These are phyloP conservation scores for Isoetes taiwanensis DNA, from an alignment of 75 land plant genomes.

Conservation along the genomic window DNA sequence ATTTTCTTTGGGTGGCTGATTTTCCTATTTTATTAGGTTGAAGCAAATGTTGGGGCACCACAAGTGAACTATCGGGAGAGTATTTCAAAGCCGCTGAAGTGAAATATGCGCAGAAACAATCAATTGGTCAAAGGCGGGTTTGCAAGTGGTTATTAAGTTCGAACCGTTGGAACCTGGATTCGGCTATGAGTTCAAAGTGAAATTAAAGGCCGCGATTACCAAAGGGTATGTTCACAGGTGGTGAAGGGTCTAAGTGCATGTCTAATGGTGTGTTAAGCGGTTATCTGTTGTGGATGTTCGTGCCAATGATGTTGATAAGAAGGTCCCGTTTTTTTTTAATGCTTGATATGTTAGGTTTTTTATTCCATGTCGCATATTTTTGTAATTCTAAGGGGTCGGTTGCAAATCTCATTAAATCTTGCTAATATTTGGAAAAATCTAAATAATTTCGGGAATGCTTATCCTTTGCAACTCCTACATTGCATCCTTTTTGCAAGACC, in stretches of 20 bases:
- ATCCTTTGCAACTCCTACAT: too few species aligned
- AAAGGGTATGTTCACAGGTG: conserved; percentile 93
- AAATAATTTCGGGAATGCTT: too few species aligned
- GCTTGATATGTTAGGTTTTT: too few species aligned
- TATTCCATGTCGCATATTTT: too few species aligned
- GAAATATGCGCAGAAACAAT: conserved; percentile 86
- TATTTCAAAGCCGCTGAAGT: conserved; percentile 62
- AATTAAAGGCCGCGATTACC: conserved; percentile 94
- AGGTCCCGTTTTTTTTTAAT: too few species aligned
- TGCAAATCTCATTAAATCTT: too few species aligned
- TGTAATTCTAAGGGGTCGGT: too few species aligned
- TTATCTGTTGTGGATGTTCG: conserved; percentile 82
- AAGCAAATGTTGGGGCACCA: conserved; percentile 96
- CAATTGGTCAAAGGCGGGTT: conserved; percentile 92
- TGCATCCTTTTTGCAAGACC: too few species aligned
- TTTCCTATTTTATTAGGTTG: conserved; percentile 40
- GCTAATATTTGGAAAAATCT: too few species aligned
- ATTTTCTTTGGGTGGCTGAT: too few species aligned
- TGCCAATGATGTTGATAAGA: too few species aligned
- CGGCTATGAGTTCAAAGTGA: conserved; percentile 97
- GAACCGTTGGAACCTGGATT: conserved; percentile 78
- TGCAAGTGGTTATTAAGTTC: conserved; percentile 70
- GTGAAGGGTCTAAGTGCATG: conserved; percentile 89
- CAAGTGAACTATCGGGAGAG: conserved; percentile 97
- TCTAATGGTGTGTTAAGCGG: conserved; percentile 83